Evolutionary conservation across 2,329 filamentous ascomycete species (phyloP).

Genomic region (Alternaria triticimaculans): DNA sequence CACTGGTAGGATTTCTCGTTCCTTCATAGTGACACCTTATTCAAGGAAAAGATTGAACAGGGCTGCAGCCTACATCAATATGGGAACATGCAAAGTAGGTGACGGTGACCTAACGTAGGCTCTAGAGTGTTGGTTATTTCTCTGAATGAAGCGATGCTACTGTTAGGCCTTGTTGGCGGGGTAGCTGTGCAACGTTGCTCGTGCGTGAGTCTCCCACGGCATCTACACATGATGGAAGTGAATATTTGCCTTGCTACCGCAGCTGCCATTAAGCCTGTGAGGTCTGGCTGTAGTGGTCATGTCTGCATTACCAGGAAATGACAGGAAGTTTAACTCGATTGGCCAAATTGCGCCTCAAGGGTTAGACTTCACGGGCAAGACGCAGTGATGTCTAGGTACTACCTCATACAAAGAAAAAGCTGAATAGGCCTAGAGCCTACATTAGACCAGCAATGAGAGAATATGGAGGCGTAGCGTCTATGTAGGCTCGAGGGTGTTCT

Average conservation of each 20-base stretch:
- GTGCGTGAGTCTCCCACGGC: neutral
- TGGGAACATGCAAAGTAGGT: neutral
- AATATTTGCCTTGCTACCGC: slow-evolving; percentile 28
- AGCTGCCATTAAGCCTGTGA: slow-evolving; percentile 24
- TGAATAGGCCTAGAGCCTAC: no score
- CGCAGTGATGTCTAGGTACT: neutral
- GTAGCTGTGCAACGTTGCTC: neutral
- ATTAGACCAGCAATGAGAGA: no score
- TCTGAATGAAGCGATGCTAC: neutral
- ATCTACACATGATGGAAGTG: slow-evolving; percentile 1
- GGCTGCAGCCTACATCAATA: neutral
- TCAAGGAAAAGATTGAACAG: neutral
- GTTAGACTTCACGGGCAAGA: slow-evolving; percentile 1
- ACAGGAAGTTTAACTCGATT: slow-evolving; percentile 12
- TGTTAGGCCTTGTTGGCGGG: neutral
- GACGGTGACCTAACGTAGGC: neutral
- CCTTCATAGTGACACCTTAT: neutral
- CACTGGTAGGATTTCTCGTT: neutral
- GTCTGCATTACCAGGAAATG: slow-evolving; percentile 4
- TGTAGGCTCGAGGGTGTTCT: no score
- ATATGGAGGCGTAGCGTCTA: no score
- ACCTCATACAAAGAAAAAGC: no score
- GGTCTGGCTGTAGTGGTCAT: slow-evolving; percentile 14
- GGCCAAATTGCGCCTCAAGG: slow-evolving; percentile 9
- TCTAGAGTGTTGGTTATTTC: neutral